Base-by-base conservation (phyloP, 2,329 filamentous ascomycete species). In the Gaeumannomyces sp. region DNA sequence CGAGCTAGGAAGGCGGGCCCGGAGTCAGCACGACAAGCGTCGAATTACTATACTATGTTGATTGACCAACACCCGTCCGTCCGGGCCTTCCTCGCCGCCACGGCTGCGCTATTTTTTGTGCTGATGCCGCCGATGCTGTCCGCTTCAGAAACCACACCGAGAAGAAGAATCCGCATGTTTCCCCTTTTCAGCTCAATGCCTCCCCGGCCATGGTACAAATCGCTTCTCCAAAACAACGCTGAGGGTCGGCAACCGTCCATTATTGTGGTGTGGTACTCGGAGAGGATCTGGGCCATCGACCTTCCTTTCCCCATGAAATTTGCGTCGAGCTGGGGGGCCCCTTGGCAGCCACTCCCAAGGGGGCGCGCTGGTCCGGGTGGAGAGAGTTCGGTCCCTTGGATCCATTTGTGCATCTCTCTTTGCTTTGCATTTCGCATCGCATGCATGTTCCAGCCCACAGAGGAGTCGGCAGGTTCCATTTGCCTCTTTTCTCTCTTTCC, bases 291-390 rank as follows among this genome's bases (percentile, higher is more conserved):
- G 57, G 27, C 25, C 56, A 58, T 58, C 19, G 27, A 58, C n/a
- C 56, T 16, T 31, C 11, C 57, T 28, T 31, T 59, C 57, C 57
- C 57, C 57, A 59, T 28, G 57, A 59, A 59, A 59, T 59, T 59
- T 59, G 57, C 25, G 22, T 13, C 25, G 19, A 59, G 27, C 57
- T 16, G 19, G 29, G 25, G 27, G 1, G 31, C 13, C 57, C 57
- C 57, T 29, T 59, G 57, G 57, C 57, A 10, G 5, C 38, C 16
- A 45, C 38, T 6, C 6, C 8, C 33, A 14, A 35, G 11, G 33
- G 33, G 33, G 33, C 33, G 33, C 33, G n/a, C 29, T 29, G 29
- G 29, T n/a, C 29, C 3, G 29, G 29, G 29, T 35, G 33, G 8
- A 14, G 33, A 35, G 33, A 11, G 33, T 10, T 14, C 33, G n/a